phyloP scores from a whole-genome alignment of 1,284 basidiomycete genomes.

The Tylopilus sp. region DNA sequence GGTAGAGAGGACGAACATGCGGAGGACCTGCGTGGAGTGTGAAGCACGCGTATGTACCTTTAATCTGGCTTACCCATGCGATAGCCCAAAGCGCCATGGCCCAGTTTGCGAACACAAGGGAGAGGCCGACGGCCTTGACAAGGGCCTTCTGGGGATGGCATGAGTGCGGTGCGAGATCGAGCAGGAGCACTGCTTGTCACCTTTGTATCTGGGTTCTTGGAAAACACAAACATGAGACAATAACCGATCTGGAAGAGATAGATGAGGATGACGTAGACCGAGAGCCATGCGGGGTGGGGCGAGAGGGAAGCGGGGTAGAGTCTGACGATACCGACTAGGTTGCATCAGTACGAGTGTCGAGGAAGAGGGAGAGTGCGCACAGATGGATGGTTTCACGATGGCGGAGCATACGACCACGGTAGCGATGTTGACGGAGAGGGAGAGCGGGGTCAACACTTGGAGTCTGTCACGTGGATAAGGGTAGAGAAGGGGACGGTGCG shows the following conservation, averaged over 20 bases:
- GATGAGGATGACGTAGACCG: slow-evolving; percentile 60
- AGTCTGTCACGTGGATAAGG: slow-evolving; percentile 40
- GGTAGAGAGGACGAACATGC: slow-evolving; percentile 59
- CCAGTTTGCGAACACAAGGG: slow-evolving; percentile 79
- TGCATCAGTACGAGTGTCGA: background rate
- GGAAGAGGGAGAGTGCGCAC: slow-evolving; percentile 28
- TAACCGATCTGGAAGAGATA: slow-evolving; percentile 73
- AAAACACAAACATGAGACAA: slow-evolving; percentile 70
- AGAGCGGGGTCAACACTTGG: slow-evolving; percentile 76
- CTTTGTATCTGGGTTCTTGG: slow-evolving; percentile 78
- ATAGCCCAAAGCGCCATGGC: slow-evolving; percentile 82
- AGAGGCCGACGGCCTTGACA: slow-evolving; percentile 72
- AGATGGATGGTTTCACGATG: slow-evolving; percentile 53
- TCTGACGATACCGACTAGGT: slow-evolving; percentile 48
- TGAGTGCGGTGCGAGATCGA: background rate
- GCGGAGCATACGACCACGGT: slow-evolving; percentile 54
- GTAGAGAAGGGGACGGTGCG: background rate
- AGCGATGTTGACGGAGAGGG: slow-evolving; percentile 67
- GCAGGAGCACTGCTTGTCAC: slow-evolving; percentile 31
- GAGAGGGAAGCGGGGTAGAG: slow-evolving; percentile 70
- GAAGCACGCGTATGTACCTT: background rate
- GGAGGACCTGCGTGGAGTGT: slow-evolving; percentile 43
- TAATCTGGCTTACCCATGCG: slow-evolving; percentile 55
- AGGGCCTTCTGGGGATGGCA: slow-evolving; percentile 48
- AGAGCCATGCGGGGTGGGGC: slow-evolving; percentile 61